Conservation (phyloP, 2,329 filamentous ascomycete genomes). For the Colletotrichum sp. region DNA sequence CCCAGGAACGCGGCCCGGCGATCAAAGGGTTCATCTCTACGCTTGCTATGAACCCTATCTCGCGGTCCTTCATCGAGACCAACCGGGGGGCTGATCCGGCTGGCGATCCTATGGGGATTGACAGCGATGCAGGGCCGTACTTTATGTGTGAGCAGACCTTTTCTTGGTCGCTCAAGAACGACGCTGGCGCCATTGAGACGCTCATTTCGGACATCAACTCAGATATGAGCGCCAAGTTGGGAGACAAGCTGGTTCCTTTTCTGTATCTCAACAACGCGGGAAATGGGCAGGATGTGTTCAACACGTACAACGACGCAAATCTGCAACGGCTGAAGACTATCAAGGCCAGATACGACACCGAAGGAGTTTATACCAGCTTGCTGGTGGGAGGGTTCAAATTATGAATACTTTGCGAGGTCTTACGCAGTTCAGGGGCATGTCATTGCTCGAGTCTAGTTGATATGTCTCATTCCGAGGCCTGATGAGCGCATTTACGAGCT, state of each 20-base stretch:
- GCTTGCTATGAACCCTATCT: neutral
- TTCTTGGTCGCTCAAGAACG: neutral
- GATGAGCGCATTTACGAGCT: neutral
- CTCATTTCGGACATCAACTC: neutral
- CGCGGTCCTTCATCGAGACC: neutral
- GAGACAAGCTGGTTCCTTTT: neutral
- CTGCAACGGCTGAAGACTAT: neutral
- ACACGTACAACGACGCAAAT: neutral
- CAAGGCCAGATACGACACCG: neutral
- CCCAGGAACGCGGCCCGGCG: neutral
- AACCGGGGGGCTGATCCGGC: neutral
- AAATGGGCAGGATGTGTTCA: neutral
- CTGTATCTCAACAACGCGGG: neutral
- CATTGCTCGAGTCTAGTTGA: neutral
- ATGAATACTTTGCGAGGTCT: neutral
- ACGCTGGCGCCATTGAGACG: neutral
- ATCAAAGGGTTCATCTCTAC: neutral
- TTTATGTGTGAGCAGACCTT: neutral
- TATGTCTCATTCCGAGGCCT: neutral
- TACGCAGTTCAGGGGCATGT: neutral
- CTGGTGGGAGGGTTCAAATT: neutral
- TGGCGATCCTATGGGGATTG: neutral
- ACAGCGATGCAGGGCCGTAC: neutral
- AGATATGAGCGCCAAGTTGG: neutral
- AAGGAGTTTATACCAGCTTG: neutral